Conservation (phyloP, 2,329 filamentous ascomycete species). For the Penicillium sp. region DNA sequence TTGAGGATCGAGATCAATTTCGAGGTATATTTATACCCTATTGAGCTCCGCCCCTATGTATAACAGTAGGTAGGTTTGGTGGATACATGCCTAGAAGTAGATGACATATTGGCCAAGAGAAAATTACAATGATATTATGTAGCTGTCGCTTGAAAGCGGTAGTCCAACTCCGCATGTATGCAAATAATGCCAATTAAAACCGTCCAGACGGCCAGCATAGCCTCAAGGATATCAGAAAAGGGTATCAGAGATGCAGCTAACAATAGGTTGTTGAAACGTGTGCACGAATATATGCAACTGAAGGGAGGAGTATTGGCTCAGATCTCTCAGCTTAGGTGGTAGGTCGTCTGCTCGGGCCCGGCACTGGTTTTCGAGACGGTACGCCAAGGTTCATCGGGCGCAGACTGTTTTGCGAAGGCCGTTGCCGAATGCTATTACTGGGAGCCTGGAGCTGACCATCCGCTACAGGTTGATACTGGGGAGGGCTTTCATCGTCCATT, state of each 20-base stretch:
- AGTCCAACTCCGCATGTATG: background rate
- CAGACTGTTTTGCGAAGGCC: slow-evolving; percentile 23
- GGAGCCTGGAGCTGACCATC: slow-evolving; percentile 15
- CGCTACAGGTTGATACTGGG: slow-evolving; percentile 32
- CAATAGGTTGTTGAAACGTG: background rate
- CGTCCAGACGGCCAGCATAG: background rate
- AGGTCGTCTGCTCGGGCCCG: slow-evolving; percentile 16
- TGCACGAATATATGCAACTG: background rate
- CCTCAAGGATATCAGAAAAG: background rate
- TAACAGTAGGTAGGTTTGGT: no score
- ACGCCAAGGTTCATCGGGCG: slow-evolving; percentile 40
- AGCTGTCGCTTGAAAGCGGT: background rate
- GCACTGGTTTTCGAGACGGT: slow-evolving; percentile 40
- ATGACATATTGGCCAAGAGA: background rate
- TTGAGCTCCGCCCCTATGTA: no score
- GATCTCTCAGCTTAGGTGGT: background rate
- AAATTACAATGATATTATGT: background rate
- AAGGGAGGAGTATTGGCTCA: background rate
- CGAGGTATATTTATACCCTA: no score
- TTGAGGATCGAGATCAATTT: no score
- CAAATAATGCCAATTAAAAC: background rate
- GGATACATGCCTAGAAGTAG: no score
- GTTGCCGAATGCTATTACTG: slow-evolving; percentile 14
- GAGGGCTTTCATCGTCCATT: slow-evolving; percentile 31
- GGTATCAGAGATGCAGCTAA: slow-evolving; percentile 15